These are phyloP conservation scores for Ophiognomonia clavigignenti-juglandacearum DNA, from an alignment of 2,329 filamentous ascomycete species.

Conservation along the genomic window DNA sequence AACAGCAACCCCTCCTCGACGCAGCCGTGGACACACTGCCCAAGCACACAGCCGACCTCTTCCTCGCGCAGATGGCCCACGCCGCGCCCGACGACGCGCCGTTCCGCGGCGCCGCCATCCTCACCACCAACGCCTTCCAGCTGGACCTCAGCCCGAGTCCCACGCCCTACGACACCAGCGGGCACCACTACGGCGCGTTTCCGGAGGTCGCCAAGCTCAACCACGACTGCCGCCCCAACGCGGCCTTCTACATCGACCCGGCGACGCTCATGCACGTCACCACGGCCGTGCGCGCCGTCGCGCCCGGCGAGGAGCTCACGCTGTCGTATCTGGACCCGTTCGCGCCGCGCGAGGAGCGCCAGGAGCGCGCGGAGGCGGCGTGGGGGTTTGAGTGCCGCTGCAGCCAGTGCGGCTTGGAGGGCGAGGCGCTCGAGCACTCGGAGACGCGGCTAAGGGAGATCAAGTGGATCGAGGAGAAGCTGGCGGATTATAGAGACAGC, in stretches of 20 bases:
- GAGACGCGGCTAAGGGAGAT: slow-evolving; percentile 28
- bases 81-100: slow-evolving; percentile 28
- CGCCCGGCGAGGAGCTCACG: slow-evolving; percentile 31
- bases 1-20: slow-evolving; percentile 12
- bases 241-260: slow-evolving; percentile 30
- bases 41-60: background rate
- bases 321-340: slow-evolving; percentile 31
- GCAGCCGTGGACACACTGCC: slow-evolving; percentile 9
- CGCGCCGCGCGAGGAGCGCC: slow-evolving; percentile 23
- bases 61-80: slow-evolving; percentile 21
- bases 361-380: slow-evolving; percentile 21
- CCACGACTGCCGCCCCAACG: slow-evolving; percentile 35
- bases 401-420: slow-evolving; percentile 23
- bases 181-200: slow-evolving; percentile 28
- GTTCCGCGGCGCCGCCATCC: slow-evolving; percentile 21
- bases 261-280: slow-evolving; percentile 30
- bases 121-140: slow-evolving; percentile 32
- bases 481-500: slow-evolving; percentile 19
- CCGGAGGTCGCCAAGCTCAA: slow-evolving; percentile 31
- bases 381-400: slow-evolving; percentile 35
- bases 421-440: slow-evolving; percentile 21
- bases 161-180: slow-evolving; percentile 19
- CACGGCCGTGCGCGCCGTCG: slow-evolving; percentile 31
- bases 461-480: slow-evolving; percentile 21
- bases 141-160: slow-evolving; percentile 20